Conservation (phyloP, 257 asterid genomes). For the Craterostigma plantagineum region DNA sequence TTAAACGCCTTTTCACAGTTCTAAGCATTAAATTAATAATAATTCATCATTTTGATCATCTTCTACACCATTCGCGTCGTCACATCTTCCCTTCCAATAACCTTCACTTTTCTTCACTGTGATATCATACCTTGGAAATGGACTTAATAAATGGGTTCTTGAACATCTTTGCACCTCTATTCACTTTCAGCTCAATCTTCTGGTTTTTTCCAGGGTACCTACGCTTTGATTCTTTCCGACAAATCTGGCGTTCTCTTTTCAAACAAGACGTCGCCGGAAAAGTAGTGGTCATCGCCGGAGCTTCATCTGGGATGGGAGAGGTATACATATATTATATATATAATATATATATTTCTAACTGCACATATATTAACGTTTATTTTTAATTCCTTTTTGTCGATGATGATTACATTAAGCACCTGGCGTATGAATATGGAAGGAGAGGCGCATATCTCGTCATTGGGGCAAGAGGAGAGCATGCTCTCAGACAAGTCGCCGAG, state of each 20-base stretch:
- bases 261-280: conserved; percentile 40
- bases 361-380: too few species aligned
- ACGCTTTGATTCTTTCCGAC: conserved; percentile 15
- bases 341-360: too few species aligned
- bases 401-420: conserved; percentile 16
- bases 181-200: conserved; percentile 14
- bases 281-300: conserved; percentile 56
- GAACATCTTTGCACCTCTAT: conserved; percentile 22
- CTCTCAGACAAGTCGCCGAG: conserved; percentile 41
- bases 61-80: too few species aligned
- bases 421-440: conserved; percentile 69
- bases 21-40: too few species aligned
- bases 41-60: too few species aligned
- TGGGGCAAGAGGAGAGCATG: conserved; percentile 54
- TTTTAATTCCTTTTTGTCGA: too few species aligned
- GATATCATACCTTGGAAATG: conserved; percentile 7
- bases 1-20: too few species aligned
- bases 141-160: conserved; percentile 22
- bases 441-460: conserved; percentile 57
- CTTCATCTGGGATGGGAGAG: conserved; percentile 79
- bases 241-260: conserved; percentile 24
- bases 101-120: too few species aligned
- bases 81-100: too few species aligned
- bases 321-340: conserved; percentile 8
- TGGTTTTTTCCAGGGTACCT: conserved; percentile 25